Evolutionary conservation across 108 stramenopile genomes (phyloP).

Genomic region (Cyclotella kingstonii): DNA sequence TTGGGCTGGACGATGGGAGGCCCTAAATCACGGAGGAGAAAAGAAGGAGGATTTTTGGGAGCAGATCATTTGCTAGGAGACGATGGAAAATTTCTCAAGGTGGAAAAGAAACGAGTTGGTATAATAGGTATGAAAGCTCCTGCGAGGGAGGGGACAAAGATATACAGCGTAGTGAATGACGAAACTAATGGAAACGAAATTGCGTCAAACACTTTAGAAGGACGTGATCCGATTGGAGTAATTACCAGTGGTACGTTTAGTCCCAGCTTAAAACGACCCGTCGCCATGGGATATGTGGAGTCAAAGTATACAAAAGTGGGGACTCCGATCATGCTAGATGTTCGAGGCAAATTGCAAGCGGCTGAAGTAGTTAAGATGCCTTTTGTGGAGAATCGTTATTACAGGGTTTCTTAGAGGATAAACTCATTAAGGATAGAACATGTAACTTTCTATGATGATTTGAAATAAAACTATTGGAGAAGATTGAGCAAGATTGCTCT

Average conservation of each 20-base stretch:
- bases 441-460: too few relatives aligned
- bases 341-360: slow-evolving; percentile 90
- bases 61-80: slow-evolving; percentile 87
- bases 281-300: slow-evolving; percentile 99
- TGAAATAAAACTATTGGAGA: too few relatives aligned
- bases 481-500: too few relatives aligned
- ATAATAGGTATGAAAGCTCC: slow-evolving; percentile 96
- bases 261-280: slow-evolving; percentile 91
- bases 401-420: slow-evolving; percentile 76
- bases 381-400: slow-evolving; percentile 94
- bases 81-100: slow-evolving; percentile 91
- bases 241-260: slow-evolving; percentile 94
- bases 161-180: too few relatives aligned
- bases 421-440: too few relatives aligned
- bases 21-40: slow-evolving; percentile 83
- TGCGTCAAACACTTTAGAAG: too few relatives aligned
- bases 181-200: too few relatives aligned
- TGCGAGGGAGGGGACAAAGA: slow-evolving; percentile 90
- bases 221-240: slow-evolving; percentile 85
- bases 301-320: slow-evolving; percentile 73
- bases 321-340: slow-evolving; percentile 83
- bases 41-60: slow-evolving; percentile 94
- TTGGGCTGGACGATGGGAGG: slow-evolving; percentile 96
- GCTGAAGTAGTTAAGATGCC: slow-evolving; percentile 96
- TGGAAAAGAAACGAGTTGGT: slow-evolving; percentile 90